Percentiles rank a stretch among this genome's conserved stretches.
Evolutionary conservation across 345 rosid species (phyloP).

Genomic region (Dimocarpus longan): DNA sequence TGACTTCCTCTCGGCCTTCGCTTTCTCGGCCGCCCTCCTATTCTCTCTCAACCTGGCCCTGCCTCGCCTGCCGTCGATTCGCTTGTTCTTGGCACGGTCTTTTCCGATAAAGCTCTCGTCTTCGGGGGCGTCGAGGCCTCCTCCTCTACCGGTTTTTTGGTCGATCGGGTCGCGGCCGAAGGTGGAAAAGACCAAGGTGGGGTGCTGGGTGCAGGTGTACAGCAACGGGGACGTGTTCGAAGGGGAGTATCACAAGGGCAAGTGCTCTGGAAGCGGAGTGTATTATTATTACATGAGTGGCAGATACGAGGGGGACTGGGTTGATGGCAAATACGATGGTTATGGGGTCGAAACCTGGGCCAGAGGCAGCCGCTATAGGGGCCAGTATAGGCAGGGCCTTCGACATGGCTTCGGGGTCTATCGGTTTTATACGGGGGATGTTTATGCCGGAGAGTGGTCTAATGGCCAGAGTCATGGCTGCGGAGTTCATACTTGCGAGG

Average conservation of each 20-base stretch:
- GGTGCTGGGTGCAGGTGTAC: slow-evolving; percentile 84
- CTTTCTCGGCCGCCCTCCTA: slow-evolving; percentile 75
- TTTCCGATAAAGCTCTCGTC: slow-evolving; percentile 65
- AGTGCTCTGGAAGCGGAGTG: slow-evolving; percentile 86
- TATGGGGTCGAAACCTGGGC: slow-evolving; percentile 98
- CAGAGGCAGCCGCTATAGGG: slow-evolving; percentile 86
- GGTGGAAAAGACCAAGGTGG: slow-evolving; percentile 56
- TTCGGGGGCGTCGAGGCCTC: slow-evolving; percentile 35
- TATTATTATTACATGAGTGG: slow-evolving; percentile 94
- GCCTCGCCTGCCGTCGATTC: slow-evolving; percentile 83
- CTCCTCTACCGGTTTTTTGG: slow-evolving; percentile 84
- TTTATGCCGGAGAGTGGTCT: slow-evolving; percentile 96
- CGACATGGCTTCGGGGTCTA: slow-evolving; percentile 88
- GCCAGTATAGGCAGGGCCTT: slow-evolving; percentile 85
- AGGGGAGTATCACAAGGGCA: slow-evolving; percentile 88
- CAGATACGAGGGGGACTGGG: slow-evolving; percentile 91
- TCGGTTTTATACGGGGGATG: slow-evolving; percentile 91
- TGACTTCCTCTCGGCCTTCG: slow-evolving; percentile 83
- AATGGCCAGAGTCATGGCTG: slow-evolving; percentile 96
- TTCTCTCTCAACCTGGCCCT: slow-evolving; percentile 74
- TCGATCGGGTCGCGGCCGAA: slow-evolving; percentile 79
- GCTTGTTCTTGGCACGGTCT: slow-evolving; percentile 76
- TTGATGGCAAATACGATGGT: slow-evolving; percentile 90
- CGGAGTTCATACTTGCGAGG: slow-evolving; percentile 95
- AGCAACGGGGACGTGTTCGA: slow-evolving; percentile 92